Evolutionary conservation across 768 basidiomycete genomes (phyloP), one percentile per base, ranked within the genome.

Genomic region (Boletus fagicola): DNA sequence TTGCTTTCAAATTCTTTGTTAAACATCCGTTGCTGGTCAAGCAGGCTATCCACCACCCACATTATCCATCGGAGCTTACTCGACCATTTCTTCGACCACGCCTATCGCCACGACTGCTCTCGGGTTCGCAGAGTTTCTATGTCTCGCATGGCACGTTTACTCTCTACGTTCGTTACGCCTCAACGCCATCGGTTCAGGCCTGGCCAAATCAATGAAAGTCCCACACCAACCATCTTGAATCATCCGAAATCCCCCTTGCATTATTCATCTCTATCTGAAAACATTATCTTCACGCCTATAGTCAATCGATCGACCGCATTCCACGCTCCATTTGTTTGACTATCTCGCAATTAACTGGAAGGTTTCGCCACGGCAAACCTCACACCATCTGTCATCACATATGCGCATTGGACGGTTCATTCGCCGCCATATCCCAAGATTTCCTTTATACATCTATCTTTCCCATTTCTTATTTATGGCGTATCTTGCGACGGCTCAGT

Each of bases 271-370:
- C 54, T 44, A 65, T 62, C 57, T 61, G 42, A 58, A 60, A 58
- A 53, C 53, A 57, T 48, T 28, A 70, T 65, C 56, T 65, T 61
- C 58, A 55, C 45, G 51, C 45, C 55, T 53, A 60, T 60, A 54
- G 57, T 64, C 63, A 62, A 61, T 56, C 59, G 52, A 65, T 60
- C 59, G 59, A 59, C 47, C 57, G 62, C 65, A 70, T 65, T 58
- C 48, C 56, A 69, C 67, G 62, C 63, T 66, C 64, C 62, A 70
- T 70, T 70, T 71, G 66, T 68, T 66, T 64, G 62, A 71, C 64
- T 44, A 63, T 64, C 51, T 57, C 57, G 53, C 61, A 61, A 61
- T 65, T 45, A 54, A 49, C 51, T 43, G 40, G 45, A 61, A 46
- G 54, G 39, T 57, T 45, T 58, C 33, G 47, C 45, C 47, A 53